Evolutionary conservation across 23 red algal species (phyloP), one percentile per base, ranked within the genome.

Genomic region (Gracilaria gracilis): DNA sequence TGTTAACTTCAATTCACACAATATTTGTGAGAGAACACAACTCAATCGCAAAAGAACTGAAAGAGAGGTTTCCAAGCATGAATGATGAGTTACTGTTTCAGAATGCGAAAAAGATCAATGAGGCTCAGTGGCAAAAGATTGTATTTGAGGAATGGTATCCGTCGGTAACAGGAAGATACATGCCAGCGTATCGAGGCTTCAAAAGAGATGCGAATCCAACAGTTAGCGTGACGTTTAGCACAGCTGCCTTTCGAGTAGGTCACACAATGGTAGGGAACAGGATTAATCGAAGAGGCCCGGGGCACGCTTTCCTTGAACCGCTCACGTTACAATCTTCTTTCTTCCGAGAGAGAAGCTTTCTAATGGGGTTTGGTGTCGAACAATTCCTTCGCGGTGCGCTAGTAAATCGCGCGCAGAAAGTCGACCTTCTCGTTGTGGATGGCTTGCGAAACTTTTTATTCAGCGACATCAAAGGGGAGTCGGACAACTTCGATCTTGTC

Each of bases 21-120:
- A 40, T 94, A 0, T 94, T 94, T 48, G 11, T 88, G 8, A 81
- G 92, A 46, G 92, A 94, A 65, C 92, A 94, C 74, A 94, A 94
- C 84, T 42, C 33, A 0, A 67, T 94, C 57, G 81, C 82, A 0
- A 73, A 25, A 27, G 36, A 44, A 72, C 42, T 94, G 0, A 81
- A 69, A 49, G 13, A 61, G 0, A 28, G 27, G 28, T 81, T 80
- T 75, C 70, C 72, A 4, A 19, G 15, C 0, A 79, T 78, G 92
- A 42, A 49, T 27, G 82, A 82, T 53, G 57, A 73, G 59, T 24
- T 35, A 35, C 11, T 94, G 72, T 94, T 70, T 64, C 71, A 94
- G 57, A 57, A 80, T 50, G 83, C 92, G 11, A 64, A 83, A 25
- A 87, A 82, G 40, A 80, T 94, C 20, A 88, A 88, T 34, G 76